phyloP scores from a whole-genome alignment of 1,284 basidiomycete species.

The Naganishia sp. region DNA sequence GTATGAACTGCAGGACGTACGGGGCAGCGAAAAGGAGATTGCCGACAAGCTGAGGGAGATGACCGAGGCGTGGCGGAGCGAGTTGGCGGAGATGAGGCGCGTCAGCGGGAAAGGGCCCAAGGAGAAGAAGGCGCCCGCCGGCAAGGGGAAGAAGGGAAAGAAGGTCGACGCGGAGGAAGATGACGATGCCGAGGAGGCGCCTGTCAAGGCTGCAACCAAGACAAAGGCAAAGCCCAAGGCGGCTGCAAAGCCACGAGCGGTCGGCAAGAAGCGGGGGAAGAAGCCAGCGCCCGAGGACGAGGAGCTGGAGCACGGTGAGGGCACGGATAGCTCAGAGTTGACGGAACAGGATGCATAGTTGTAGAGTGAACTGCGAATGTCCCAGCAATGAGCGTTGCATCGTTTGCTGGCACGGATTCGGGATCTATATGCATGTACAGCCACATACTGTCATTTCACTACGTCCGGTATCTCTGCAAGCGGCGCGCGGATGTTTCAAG shows the following conservation, averaged over 20 bases:
- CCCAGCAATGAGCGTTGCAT: too few relatives aligned
- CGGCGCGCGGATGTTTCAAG: too few relatives aligned
- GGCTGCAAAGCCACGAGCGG: slow-evolving; percentile 25
- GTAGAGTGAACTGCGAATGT: too few relatives aligned
- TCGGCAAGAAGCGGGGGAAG: slow-evolving; percentile 38
- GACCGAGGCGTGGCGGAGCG: slow-evolving; percentile 19
- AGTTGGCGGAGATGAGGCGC: slow-evolving; percentile 37
- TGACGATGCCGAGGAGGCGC: slow-evolving; percentile 10
- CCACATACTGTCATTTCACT: too few relatives aligned
- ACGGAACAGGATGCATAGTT: slow-evolving; percentile 6
- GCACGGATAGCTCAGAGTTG: slow-evolving; percentile 10
- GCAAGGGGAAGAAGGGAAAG: slow-evolving; percentile 38
- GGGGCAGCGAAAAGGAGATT: slow-evolving; percentile 30
- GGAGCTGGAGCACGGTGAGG: slow-evolving; percentile 21
- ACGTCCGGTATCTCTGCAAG: too few relatives aligned
- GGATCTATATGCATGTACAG: too few relatives aligned
- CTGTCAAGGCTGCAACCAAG: slow-evolving; percentile 14
- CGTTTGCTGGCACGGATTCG: too few relatives aligned
- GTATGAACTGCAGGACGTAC: slow-evolving; percentile 50
- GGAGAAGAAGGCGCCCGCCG: slow-evolving; percentile 46
- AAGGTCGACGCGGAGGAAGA: slow-evolving; percentile 34
- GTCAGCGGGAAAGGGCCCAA: slow-evolving; percentile 43
- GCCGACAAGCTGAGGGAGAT: slow-evolving; percentile 28
- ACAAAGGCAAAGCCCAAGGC: slow-evolving; percentile 34
- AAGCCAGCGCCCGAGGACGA: slow-evolving; percentile 36